A percentile compares a stretch with the other conserved stretches of the same genome.
These are phyloP conservation scores for Mycena epipterygia DNA, from an alignment of 768 basidiomycete genomes.

Conservation along the genomic window DNA sequence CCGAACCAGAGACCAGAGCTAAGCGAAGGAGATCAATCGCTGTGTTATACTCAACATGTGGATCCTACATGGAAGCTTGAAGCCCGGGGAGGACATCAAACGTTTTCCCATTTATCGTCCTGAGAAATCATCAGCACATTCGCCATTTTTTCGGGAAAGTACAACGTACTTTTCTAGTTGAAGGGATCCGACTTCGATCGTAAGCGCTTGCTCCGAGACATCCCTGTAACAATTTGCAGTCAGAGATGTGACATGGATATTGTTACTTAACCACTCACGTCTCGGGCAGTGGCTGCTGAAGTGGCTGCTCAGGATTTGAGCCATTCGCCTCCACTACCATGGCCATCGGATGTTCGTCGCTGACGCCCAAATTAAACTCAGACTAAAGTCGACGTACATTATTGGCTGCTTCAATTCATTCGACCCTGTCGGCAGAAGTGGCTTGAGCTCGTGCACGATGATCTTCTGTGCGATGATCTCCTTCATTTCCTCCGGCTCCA, in stretches of 20 bases:
- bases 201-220: neutral
- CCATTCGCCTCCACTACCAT: no score
- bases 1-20: slow-evolving; percentile 13
- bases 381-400: no score
- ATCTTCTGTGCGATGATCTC: neutral
- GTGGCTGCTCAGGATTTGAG: no score
- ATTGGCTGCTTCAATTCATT: no score
- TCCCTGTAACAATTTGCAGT: neutral
- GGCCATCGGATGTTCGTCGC: neutral
- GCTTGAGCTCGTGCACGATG: neutral
- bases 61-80: neutral
- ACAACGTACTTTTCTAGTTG: neutral
- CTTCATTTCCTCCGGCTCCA: neutral
- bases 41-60: no score
- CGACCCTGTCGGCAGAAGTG: neutral
- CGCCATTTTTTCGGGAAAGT: neutral
- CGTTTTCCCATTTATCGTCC: neutral
- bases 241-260: neutral
- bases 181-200: neutral
- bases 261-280: no score
- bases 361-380: neutral
- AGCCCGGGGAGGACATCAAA: neutral
- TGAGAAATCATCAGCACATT: neutral
- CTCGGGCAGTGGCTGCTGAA: no score
- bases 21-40: neutral